These are phyloP conservation scores for Tolypocladium inflatum DNA, from an alignment of 2,329 filamentous ascomycete genomes.

Conservation along the genomic window DNA sequence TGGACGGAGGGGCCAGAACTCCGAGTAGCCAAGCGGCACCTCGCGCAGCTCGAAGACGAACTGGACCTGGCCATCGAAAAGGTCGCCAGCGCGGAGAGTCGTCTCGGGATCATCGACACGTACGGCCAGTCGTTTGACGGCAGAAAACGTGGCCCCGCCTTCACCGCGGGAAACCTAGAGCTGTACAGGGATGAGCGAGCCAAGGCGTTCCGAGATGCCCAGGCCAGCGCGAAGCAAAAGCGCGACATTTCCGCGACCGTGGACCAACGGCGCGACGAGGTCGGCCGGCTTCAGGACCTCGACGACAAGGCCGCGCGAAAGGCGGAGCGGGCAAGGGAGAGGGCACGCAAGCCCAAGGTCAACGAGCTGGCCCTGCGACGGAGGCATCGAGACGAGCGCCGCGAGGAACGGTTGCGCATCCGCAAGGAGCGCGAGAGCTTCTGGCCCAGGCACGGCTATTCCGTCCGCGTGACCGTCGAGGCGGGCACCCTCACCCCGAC, in stretches of 20 bases:
- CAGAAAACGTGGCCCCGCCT: conserved; percentile 16
- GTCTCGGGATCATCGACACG: conserved; percentile 30
- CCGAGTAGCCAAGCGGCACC: conserved; percentile 14
- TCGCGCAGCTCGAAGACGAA: conserved; percentile 16
- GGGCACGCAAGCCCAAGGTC: conserved; percentile 22
- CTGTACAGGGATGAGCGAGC: conserved; percentile 33
- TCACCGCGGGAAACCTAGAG: conserved; percentile 27
- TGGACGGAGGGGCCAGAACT: conserved; percentile 7
- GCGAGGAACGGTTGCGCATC: conserved; percentile 33
- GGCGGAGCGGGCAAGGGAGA: conserved; percentile 18
- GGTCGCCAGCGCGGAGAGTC: conserved; percentile 17
- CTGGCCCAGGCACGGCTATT: conserved; percentile 39
- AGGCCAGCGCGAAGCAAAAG: conserved; percentile 6
- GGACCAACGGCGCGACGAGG: conserved; percentile 7
- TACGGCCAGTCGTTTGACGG: conserved; percentile 26
- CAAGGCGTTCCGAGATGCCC: conserved; percentile 30
- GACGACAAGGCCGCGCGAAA: conserved; percentile 18
- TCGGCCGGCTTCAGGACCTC: conserved; percentile 16
- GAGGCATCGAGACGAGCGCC: conserved; percentile 24
- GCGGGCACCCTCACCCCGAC: conserved; percentile 26
- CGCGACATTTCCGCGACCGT: background rate
- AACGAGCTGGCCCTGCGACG: conserved; percentile 24
- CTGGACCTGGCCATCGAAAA: conserved; percentile 10
- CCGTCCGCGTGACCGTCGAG: conserved; percentile 39
- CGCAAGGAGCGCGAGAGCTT: conserved; percentile 32